phyloP scores from a whole-genome alignment of 2,329 filamentous ascomycete genomes.

The Fonsecaea multimorphosa region DNA sequence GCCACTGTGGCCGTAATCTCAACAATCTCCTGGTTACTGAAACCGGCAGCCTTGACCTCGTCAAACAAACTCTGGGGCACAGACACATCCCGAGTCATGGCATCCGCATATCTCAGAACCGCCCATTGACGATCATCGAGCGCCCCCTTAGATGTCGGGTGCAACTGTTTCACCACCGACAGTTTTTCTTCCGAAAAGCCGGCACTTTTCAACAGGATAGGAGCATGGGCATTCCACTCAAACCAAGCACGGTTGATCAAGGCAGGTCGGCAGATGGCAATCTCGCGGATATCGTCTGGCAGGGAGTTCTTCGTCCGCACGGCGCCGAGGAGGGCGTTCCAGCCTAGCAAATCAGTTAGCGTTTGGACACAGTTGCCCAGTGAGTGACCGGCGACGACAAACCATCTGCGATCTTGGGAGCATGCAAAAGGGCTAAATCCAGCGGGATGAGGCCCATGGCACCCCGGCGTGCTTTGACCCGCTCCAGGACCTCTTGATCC shows the following conservation, averaged over 20 bases:
- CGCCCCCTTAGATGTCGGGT: slow-evolving; percentile 46
- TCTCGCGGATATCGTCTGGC: slow-evolving; percentile 66
- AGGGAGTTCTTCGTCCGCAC: slow-evolving; percentile 62
- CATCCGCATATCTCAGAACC: slow-evolving; percentile 76
- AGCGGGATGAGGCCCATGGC: slow-evolving; percentile 58
- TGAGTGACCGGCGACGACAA: background rate
- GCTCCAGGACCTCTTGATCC: slow-evolving; percentile 58
- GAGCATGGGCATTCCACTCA: slow-evolving; percentile 81
- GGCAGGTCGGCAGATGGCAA: slow-evolving; percentile 81
- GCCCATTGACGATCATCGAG: slow-evolving; percentile 61
- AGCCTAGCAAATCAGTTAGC: slow-evolving; percentile 44
- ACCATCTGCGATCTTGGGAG: slow-evolving; percentile 61
- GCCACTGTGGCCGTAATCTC: slow-evolving; percentile 85
- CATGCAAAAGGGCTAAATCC: slow-evolving; percentile 61
- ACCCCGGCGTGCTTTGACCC: slow-evolving; percentile 59
- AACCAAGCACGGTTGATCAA: slow-evolving; percentile 82
- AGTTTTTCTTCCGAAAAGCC: slow-evolving; percentile 61
- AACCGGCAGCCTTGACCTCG: slow-evolving; percentile 61
- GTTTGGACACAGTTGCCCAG: too few species aligned
- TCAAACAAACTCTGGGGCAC: slow-evolving; percentile 74
- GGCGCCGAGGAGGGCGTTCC: slow-evolving; percentile 63
- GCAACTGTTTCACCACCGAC: slow-evolving; percentile 53
- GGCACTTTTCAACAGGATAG: slow-evolving; percentile 67
- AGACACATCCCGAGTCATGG: slow-evolving; percentile 77
- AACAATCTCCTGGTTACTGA: slow-evolving; percentile 75